A percentile compares a stretch with the other conserved stretches of the same genome.
phyloP scores from a whole-genome alignment of 495 filamentous ascomycete genomes.

The Margaritispora aquatica region DNA sequence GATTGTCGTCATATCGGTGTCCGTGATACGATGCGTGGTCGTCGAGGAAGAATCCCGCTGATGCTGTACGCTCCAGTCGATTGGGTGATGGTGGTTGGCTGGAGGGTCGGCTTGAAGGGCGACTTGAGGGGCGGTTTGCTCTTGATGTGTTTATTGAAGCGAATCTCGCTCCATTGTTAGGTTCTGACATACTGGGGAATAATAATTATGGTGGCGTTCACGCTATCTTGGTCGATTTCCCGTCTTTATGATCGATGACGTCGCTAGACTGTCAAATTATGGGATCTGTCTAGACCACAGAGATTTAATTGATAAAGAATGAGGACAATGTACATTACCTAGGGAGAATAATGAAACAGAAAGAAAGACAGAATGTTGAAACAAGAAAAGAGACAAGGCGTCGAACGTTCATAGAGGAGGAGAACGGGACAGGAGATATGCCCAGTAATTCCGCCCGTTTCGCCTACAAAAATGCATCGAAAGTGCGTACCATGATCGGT shows the following conservation, averaged over 20 bases:
- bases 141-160: background rate
- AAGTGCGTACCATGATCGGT: background rate
- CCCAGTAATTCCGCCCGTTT: background rate
- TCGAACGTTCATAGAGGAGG: too few relatives aligned
- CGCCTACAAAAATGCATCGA: background rate
- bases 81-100: background rate
- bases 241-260: background rate
- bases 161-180: too few relatives aligned
- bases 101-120: background rate
- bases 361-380: too few relatives aligned
- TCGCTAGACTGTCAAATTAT: too few relatives aligned
- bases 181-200: too few relatives aligned
- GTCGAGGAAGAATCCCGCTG: conserved; percentile 10
- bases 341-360: too few relatives aligned
- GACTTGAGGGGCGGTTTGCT: background rate
- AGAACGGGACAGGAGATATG: background rate
- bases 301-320: too few relatives aligned
- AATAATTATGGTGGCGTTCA: background rate
- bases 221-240: background rate
- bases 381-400: too few relatives aligned
- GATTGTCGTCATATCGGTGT: conserved; percentile 3
- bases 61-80: background rate
- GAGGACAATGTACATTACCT: too few relatives aligned
- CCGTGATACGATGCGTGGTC: conserved; percentile 9
- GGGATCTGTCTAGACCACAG: too few relatives aligned